These are phyloP conservation scores for Trichoderma koningiopsis DNA, from an alignment of 2,329 filamentous ascomycete species.

Conservation along the genomic window DNA sequence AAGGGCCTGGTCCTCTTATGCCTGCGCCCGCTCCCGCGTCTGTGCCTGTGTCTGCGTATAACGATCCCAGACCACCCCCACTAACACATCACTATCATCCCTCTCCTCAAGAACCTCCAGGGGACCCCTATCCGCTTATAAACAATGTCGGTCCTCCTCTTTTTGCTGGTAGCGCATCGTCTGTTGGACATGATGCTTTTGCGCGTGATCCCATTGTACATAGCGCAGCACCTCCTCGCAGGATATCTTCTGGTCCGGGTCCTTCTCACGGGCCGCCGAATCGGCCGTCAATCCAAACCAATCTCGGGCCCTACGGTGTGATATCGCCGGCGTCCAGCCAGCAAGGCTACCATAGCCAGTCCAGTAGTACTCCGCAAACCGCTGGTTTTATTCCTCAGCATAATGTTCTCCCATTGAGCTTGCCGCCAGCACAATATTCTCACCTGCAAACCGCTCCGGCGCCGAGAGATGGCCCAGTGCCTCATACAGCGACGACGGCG, in stretches of 20 bases:
- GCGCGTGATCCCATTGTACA: conserved; percentile 9
- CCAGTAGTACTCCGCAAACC: conserved; percentile 49
- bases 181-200: conserved; percentile 16
- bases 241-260: conserved; percentile 38
- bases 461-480: conserved; percentile 40
- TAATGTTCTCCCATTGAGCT: conserved; percentile 63
- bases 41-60: conserved; percentile 17
- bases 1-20: conserved; percentile 37
- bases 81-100: conserved; percentile 52
- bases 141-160: conserved; percentile 45
- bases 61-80: conserved; percentile 40
- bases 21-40: background rate
- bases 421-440: conserved; percentile 62
- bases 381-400: conserved; percentile 60
- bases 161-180: conserved; percentile 31
- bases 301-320: conserved; percentile 52
- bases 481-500: conserved; percentile 41
- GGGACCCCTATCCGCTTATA: conserved; percentile 52
- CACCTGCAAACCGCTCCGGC: conserved; percentile 33
- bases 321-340: conserved; percentile 56
- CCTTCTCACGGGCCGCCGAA: conserved; percentile 45
- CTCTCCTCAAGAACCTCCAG: conserved; percentile 48
- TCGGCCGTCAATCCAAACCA: conserved; percentile 51
- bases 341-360: conserved; percentile 52
- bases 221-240: conserved; percentile 31